Conservation (phyloP, 306 rosid genomes). For the Prunus padus region DNA sequence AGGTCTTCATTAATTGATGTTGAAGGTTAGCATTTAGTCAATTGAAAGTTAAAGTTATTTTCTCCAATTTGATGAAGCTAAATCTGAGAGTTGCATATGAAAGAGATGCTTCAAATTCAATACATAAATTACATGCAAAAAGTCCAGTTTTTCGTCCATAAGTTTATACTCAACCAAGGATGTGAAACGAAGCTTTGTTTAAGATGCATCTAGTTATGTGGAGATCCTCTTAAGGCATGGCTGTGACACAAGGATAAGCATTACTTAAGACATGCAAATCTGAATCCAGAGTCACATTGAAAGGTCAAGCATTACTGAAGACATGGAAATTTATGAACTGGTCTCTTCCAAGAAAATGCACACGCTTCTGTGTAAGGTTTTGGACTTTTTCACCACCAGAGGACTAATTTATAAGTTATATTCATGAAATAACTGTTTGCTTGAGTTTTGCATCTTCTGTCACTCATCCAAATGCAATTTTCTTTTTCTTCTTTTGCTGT, state of each 20-base stretch:
- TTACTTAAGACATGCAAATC: not conserved
- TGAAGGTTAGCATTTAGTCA: constrained; percentile 34
- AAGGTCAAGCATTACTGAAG: not conserved
- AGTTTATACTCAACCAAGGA: not conserved
- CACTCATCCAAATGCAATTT: too few species aligned
- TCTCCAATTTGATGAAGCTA: not conserved
- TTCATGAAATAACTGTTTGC: not conserved
- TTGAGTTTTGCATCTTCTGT: not conserved
- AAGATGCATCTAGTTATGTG: not conserved
- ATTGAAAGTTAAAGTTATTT: not conserved
- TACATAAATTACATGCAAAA: not conserved
- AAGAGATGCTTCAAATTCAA: too few species aligned
- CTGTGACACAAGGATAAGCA: not conserved
- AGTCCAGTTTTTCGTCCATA: not conserved
- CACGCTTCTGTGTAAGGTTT: not conserved
- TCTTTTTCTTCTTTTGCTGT: too few species aligned
- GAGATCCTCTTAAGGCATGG: not conserved
- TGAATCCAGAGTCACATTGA: not conserved
- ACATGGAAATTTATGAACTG: not conserved
- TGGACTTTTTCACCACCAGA: not conserved
- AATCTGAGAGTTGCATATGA: too few species aligned
- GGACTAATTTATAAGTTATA: not conserved
- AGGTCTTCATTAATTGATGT: constrained; percentile 28
- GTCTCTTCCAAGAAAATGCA: not conserved
- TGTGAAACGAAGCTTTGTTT: not conserved